Evolutionary conservation across 2,329 filamentous ascomycete genomes (phyloP).

Genomic region (Colletotrichum sp.): DNA sequence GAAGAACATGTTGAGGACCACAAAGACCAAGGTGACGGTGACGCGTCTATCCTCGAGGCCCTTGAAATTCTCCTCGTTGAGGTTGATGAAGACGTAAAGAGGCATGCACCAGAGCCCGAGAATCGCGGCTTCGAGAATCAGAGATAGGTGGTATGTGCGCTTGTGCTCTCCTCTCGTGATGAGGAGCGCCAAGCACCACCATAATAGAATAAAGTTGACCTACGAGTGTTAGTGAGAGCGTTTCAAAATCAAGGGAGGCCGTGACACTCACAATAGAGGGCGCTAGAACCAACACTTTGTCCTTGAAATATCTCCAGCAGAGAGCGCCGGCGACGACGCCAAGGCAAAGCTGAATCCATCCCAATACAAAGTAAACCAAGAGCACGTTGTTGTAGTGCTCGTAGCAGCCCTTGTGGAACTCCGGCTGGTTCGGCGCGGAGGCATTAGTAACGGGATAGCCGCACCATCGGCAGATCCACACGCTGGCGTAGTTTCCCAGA

Average conservation of each 20-base stretch:
- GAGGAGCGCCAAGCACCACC: slow-evolving; percentile 37
- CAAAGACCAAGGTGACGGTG: slow-evolving; percentile 36
- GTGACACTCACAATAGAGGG: slow-evolving; percentile 37
- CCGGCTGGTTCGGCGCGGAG: slow-evolving; percentile 35
- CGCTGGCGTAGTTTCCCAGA: slow-evolving; percentile 36
- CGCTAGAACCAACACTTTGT: slow-evolving; percentile 32
- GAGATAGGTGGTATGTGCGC: slow-evolving; percentile 43
- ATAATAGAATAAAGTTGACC: slow-evolving; percentile 41
- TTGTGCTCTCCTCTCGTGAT: slow-evolving; percentile 35
- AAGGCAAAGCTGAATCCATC: slow-evolving; percentile 40
- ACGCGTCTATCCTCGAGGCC: slow-evolving; percentile 14
- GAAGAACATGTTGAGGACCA: slow-evolving; percentile 42
- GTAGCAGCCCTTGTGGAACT: slow-evolving; percentile 47
- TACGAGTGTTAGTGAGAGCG: slow-evolving; percentile 19
- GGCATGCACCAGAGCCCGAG: slow-evolving; percentile 34
- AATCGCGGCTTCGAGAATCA: slow-evolving; percentile 40
- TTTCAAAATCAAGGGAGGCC: not conserved
- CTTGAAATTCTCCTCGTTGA: not conserved
- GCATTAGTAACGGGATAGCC: slow-evolving; percentile 39
- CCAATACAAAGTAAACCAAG: slow-evolving; percentile 41
- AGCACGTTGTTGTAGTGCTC: slow-evolving; percentile 40
- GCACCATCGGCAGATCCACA: slow-evolving; percentile 50
- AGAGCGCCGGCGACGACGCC: slow-evolving; percentile 39
- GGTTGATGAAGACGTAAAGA: slow-evolving; percentile 24
- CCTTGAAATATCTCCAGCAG: slow-evolving; percentile 41